phyloP scores from a whole-genome alignment of 306 rosid species.

The Prunus mongolica region DNA sequence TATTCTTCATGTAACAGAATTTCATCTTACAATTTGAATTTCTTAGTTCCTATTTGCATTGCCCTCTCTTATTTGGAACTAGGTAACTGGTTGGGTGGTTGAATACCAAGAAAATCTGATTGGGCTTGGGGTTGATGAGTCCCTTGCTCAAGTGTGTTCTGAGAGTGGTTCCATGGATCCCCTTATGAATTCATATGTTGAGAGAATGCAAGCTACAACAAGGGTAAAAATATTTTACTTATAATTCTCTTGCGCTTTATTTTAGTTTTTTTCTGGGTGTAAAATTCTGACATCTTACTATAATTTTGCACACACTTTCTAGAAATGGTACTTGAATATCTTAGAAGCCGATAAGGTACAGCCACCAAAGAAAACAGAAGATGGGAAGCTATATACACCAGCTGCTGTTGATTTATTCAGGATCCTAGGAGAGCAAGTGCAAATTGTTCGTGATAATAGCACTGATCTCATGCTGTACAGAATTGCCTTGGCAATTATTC shows the following conservation, averaged over 20 bases:
- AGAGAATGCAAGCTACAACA: constrained; percentile 98
- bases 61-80: constrained; percentile 15
- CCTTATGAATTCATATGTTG: constrained; percentile 92
- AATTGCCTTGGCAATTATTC: constrained; percentile 90
- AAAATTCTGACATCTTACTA: not conserved
- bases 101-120: constrained; percentile 91
- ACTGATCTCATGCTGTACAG: constrained; percentile 95
- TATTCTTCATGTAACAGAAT: not conserved
- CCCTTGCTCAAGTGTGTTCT: constrained; percentile 95
- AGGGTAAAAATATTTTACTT: constrained; percentile 48
- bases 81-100: constrained; percentile 99
- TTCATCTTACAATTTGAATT: constrained; percentile 6
- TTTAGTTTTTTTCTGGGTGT: not conserved
- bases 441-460: constrained; percentile 96
- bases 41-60: not conserved
- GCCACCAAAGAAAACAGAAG: constrained; percentile 95
- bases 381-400: constrained; percentile 94
- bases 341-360: constrained; percentile 95
- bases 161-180: constrained; percentile 99
- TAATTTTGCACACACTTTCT: constrained; percentile 19
- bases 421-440: constrained; percentile 97
- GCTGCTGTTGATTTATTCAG: constrained; percentile 98
- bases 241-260: constrained; percentile 9
- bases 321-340: constrained; percentile 99
- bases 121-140: constrained; percentile 92